These are phyloP conservation scores for Ophiostoma angusticollis DNA, from an alignment of 2,329 filamentous ascomycete genomes.

Conservation along the genomic window DNA sequence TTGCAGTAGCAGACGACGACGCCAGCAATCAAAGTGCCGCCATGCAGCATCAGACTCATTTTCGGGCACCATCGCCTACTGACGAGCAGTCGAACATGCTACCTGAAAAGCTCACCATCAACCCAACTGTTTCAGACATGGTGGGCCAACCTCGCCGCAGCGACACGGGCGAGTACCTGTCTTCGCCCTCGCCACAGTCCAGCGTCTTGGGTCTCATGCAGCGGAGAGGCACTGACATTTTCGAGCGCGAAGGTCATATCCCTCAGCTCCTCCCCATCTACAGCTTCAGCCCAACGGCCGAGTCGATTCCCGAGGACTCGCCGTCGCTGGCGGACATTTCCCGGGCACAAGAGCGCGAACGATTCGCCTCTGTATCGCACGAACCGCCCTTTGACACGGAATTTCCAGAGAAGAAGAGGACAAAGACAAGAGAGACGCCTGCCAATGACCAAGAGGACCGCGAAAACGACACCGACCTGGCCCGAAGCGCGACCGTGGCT, in stretches of 20 bases:
- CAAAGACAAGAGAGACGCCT: background rate
- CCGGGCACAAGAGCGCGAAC: conserved; percentile 23
- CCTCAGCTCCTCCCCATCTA: conserved; percentile 20
- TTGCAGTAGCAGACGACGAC: background rate
- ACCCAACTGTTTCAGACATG: conserved; percentile 14
- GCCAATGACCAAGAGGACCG: background rate
- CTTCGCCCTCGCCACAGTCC: conserved; percentile 11
- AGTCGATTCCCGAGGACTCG: conserved; percentile 5
- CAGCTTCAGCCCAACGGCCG: conserved; percentile 14
- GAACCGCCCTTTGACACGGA: conserved; percentile 25
- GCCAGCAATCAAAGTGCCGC: background rate
- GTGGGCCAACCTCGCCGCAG: conserved; percentile 9
- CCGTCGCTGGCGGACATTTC: conserved; percentile 1
- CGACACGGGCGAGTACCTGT: conserved; percentile 4
- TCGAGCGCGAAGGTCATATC: conserved; percentile 19
- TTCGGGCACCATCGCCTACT: background rate
- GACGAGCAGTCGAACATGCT: background rate
- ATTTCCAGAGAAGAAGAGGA: conserved; percentile 6
- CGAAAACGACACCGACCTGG: background rate
- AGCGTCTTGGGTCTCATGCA: conserved; percentile 19
- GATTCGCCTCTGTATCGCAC: conserved; percentile 21
- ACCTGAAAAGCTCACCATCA: conserved; percentile 14
- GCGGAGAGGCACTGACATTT: conserved; percentile 15
- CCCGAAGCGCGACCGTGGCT: background rate
- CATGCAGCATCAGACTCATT: background rate